Base-by-base conservation (phyloP, 345 rosid genomes). In the Gossypium anomalum region DNA sequence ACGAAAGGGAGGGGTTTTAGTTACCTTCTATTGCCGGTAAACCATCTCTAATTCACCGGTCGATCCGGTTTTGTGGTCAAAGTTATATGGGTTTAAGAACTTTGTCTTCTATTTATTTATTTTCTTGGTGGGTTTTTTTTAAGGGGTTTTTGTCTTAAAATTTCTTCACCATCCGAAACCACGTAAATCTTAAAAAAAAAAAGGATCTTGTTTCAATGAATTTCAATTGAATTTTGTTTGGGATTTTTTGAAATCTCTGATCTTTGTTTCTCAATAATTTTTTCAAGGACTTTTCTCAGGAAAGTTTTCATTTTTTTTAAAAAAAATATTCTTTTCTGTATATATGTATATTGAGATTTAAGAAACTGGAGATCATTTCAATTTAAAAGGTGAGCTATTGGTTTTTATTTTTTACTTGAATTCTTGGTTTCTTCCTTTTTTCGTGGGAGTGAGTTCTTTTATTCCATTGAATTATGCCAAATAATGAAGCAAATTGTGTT, bases 1-100 rank as follows among this genome's bases (percentile, higher is more conserved):
- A 76, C 75, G 75, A 78, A 71, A 53, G 73, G 48, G 57, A 15
- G 25, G 78, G 66, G 34, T 23, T 80, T 77, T 60, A 49, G 65
- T 48, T 27, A 85, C 84, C 80, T 61, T 86, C 70, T 83, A 83
- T 84, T 68, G 72, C 80, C 84, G 52, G 89, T 80, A 56, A 72
- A 47, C 43, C 25, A 53, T 27, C 43, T 48, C 58, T 10, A 47
- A 23, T 67, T 59, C 16, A 80, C 89, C 67, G 75, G 80, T 51
- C 70, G 62, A 17, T 77, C 86, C 82, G 70, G 89, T 88, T 80
- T 64, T 71, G 83, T 83, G 86, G 89, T 77, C 72, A 66, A 64
- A 41, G 27, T 78, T 73, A 83, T 1, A 78, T 57, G 61, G 64
- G 64, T 60, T 60, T 60, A 60, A 63, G 84, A 78, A 51, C 82